Evolutionary conservation across 2,329 filamentous ascomycete species (phyloP), one percentile per base, ranked within the genome.

Genomic region (Lecanicillium sp.): DNA sequence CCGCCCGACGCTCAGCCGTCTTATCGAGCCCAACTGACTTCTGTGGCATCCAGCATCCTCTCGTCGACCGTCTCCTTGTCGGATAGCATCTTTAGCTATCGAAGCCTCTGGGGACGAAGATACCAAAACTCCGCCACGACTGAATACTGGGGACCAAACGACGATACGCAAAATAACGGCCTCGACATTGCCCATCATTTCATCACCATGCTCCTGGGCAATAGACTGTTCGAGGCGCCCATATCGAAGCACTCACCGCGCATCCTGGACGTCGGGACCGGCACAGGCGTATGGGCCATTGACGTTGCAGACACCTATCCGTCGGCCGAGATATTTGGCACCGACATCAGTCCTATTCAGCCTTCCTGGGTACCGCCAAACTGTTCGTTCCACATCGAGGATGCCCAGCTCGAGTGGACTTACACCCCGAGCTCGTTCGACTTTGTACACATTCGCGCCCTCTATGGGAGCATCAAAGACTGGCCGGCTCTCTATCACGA

Each of bases 381-480:
- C 47, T 74, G 79, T 43, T 70, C 72, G 47, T 56, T 56, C 29
- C 48, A 54, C 25, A 51, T 63, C 41, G 62, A 57, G 33, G 60
- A 57, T 43, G 54, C 40, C 43, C 53, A 43, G 32, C 51, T 36
- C 19, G 49, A 48, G 17, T 58, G 55, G 55, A 57, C 52, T 1
- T 58, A 52, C 29, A 34, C 40, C 22, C 35, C 39, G 5, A 42
- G 47, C 40, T 55, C 63, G 20, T 74, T 77, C 49, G 76, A 81
- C 55, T 75, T 70, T 46, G 70, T 83, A 38, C 79, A 81, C 51
- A 70, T 73, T 7, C 69, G 72, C 20, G 64, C 72, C 48, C 60
- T 81, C 45, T 60, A 68, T 4, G 78, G 77, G 17, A 68, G 68
- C 40, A 69, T 80, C 40, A 56, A 61, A 3, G 74, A 78, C 46